phyloP scores from a whole-genome alignment of 371 early-diverging fungal genomes.

The Cokeromyces recurvatus region DNA sequence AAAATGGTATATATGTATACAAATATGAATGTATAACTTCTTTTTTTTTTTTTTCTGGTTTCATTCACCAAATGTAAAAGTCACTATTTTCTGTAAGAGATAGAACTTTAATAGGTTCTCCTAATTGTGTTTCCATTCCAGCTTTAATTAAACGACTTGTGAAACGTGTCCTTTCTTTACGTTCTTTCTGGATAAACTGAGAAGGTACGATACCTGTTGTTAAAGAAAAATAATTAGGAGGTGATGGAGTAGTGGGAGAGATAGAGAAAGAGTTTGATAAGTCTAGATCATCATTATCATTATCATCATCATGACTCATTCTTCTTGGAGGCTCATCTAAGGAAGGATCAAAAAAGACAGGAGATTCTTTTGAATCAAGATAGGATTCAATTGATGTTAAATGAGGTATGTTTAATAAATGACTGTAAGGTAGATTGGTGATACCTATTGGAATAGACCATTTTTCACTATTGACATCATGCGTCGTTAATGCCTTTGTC shows the following conservation, averaged over 20 bases:
- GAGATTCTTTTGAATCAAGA: constrained; percentile 21
- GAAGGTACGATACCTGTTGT: constrained; percentile 3
- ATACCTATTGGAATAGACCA: constrained; percentile 29
- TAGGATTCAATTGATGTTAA: constrained; percentile 28
- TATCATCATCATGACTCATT: neutral
- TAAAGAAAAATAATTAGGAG: constrained; percentile 30
- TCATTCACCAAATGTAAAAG: too few species aligned
- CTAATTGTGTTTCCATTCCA: constrained; percentile 19
- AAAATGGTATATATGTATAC: too few species aligned
- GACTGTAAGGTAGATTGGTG: constrained; percentile 29
- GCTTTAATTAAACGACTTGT: constrained; percentile 20
- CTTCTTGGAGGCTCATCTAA: constrained; percentile 25
- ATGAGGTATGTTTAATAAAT: constrained; percentile 30
- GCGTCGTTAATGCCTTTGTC: neutral
- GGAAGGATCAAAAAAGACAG: constrained; percentile 29
- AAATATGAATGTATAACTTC: too few species aligned
- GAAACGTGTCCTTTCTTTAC: constrained; percentile 10
- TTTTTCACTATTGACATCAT: constrained; percentile 10
- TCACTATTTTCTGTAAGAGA: too few species aligned
- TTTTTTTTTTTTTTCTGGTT: too few species aligned
- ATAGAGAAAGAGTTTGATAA: too few species aligned
- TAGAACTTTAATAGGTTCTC: constrained; percentile 19
- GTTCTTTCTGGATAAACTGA: constrained; percentile 15
- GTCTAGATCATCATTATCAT: too few species aligned
- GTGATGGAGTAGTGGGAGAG: constrained; percentile 20